Base-by-base conservation (phyloP, 1,139 yeast genomes). In the Hanseniaspora sp. region DNA sequence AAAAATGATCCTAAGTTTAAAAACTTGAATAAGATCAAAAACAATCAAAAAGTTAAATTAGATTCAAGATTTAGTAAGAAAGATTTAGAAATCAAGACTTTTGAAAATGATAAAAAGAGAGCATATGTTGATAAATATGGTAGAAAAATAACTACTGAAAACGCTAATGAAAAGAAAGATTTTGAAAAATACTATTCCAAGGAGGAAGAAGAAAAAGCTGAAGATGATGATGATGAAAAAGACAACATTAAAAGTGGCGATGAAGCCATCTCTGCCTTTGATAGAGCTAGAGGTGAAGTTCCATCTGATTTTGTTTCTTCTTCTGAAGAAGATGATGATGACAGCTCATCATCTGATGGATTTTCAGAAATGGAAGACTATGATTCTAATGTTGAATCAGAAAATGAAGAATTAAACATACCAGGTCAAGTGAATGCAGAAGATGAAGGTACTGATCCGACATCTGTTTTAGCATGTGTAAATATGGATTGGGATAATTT, bases 401-500 rank as follows among this genome's bases (percentile, higher is more conserved):
- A 82, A 60, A 77, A 74, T 29, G 66, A 69, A 8, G 76, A 78
- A 56, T 12, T 49, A 15, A 49, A 49, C 40, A 49, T 49, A 23
- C 53, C 53, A 15, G 53, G 53, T n/a, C 53, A 49, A 38, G 44
- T 37, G 7, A 37, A 37, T n/a, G 48, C 46, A 35, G 53, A 49
- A 13, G 85, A 94, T 12, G 92, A 86, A 52, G 82, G 80, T 57
- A 95, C 96, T 45, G 96, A 90, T 1, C 95, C 95, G 33, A 76
- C 95, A 0, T 71, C 72, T 39, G 72, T 86, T 6, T 75, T 94
- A 65, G 98, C 98, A 0, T 95, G 83, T 1, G 98, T 94, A 35
- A 94, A 94, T 64, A 74, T 94, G 77, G 98, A 94, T 66, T 94
- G 98, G 98, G 99, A 94, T 62, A 86, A 92, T 64, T 75, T 94